Conservation (phyloP, 2,329 filamentous ascomycete genomes). For the Epichloe amarillans region DNA sequence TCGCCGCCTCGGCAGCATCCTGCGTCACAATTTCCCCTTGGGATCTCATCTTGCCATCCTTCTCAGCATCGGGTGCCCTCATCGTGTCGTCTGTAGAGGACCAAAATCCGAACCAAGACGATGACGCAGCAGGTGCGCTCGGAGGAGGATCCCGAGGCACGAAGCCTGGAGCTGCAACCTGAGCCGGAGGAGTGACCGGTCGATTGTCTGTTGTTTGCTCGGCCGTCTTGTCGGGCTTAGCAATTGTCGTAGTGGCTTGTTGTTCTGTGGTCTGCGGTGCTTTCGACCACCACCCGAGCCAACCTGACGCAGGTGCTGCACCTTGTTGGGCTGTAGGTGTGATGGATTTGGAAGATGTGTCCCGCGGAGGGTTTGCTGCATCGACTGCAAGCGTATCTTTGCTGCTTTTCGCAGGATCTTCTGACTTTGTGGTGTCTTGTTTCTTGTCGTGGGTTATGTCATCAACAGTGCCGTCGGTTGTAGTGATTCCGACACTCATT, state of each 20-base stretch:
- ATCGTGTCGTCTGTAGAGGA: conserved; percentile 10
- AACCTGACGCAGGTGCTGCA: conserved; percentile 28
- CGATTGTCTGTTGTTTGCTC: conserved; percentile 9
- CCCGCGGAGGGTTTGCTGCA: background rate
- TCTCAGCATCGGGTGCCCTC: background rate
- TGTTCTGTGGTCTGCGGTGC: conserved; percentile 11
- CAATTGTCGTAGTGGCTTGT: conserved; percentile 9
- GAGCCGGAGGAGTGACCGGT: conserved; percentile 13
- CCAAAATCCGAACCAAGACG: conserved; percentile 31
- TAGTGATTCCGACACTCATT: background rate
- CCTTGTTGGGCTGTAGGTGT: conserved; percentile 3
- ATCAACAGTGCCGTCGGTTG: background rate
- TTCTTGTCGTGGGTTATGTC: background rate
- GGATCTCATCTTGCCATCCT: background rate
- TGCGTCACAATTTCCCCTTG: conserved; percentile 29
- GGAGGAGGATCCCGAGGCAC: conserved; percentile 8
- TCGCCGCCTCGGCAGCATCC: conserved; percentile 25
- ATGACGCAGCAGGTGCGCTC: conserved; percentile 10
- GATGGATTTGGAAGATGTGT: background rate
- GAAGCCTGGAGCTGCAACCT: conserved; percentile 9
- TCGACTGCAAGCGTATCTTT: background rate
- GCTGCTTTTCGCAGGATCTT: background rate
- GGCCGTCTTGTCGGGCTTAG: background rate
- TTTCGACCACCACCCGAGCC: conserved; percentile 40
- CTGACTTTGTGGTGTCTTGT: conserved; percentile 1